Conservation (phyloP, 129 eudicot species). For the Tanacetum coccineum region DNA sequence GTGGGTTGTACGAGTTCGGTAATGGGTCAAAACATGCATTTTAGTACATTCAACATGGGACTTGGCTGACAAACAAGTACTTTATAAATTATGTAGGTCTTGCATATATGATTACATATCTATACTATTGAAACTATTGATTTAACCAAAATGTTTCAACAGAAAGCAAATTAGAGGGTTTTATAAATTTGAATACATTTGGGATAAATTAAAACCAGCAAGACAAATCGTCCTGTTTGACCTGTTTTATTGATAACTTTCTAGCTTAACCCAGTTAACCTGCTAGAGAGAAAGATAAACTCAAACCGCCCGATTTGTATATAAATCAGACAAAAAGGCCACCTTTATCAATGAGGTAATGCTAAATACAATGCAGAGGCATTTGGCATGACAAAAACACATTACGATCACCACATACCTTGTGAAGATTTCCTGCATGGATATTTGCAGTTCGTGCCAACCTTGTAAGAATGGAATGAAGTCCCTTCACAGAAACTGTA, state of each 20-base stretch:
- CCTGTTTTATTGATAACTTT: neutral
- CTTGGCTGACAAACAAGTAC: too few relatives aligned
- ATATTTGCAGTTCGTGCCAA: conserved; percentile 83
- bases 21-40: neutral
- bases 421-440: conserved; percentile 97
- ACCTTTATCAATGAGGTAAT: neutral
- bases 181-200: neutral
- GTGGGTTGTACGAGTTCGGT: neutral
- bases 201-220: neutral
- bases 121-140: neutral
- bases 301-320: neutral
- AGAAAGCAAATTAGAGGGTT: neutral
- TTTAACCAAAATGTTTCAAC: neutral
- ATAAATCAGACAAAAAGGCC: neutral
- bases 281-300: neutral
- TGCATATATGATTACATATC: neutral
- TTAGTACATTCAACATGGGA: neutral
- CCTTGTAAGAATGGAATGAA: conserved; percentile 70
- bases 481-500: conserved; percentile 69
- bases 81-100: too few relatives aligned
- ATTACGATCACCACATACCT: conserved; percentile 40
- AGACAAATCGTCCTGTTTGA: neutral
- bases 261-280: neutral
- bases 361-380: conserved; percentile 6
- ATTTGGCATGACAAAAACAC: conserved; percentile 10